Base-by-base conservation (phyloP, 345 rosid genomes). In the Passiflora organensis region DNA sequence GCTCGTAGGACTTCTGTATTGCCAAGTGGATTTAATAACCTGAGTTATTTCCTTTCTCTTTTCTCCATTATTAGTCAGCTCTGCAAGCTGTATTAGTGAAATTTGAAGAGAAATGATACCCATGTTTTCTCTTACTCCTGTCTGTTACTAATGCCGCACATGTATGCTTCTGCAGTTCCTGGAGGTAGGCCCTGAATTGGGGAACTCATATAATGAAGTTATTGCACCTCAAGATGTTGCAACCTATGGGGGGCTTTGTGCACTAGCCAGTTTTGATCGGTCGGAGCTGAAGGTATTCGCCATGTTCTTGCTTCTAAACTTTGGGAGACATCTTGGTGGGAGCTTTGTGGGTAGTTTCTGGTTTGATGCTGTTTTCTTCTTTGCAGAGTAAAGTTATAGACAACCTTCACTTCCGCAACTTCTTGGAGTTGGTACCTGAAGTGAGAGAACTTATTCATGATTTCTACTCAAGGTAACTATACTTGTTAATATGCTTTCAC, bases 191-290 rank as follows among this genome's bases (percentile, higher is more conserved):
- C 97, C 90, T 50, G 99, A 89, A 55, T 75, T 89, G 59, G 96
- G 93, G 62, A 89, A 64, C 72, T 72, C 82, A 32, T 94, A 87
- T 65, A 87, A 70, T 59, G 96, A 89, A 65, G 96, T 89, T 37
- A 85, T 94, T 83, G 99, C 99, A 50, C 70, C 99, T 63, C 99
- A 94, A 79, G 99, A 89, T 71, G 84, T 94, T 70, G 99, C 99
- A 32, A 94, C 93, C 12, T 94, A 89, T 39, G 99, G 99, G 22
- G 99, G 99, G 45, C 93, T 94, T 51, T 89, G 99, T 65, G 99
- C 97, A 2, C 89, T 94, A 72, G 96, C 99, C 34, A 87, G 95
- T 76, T 94, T 94, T 67, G 99, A 94, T 62, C 84, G 99, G 63
- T 50, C 90, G 19, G 99, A 94, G 59, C 66, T 94, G 44, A 94